phyloP scores from a whole-genome alignment of 2,329 filamentous ascomycete genomes.

The Penicillium sp. region DNA sequence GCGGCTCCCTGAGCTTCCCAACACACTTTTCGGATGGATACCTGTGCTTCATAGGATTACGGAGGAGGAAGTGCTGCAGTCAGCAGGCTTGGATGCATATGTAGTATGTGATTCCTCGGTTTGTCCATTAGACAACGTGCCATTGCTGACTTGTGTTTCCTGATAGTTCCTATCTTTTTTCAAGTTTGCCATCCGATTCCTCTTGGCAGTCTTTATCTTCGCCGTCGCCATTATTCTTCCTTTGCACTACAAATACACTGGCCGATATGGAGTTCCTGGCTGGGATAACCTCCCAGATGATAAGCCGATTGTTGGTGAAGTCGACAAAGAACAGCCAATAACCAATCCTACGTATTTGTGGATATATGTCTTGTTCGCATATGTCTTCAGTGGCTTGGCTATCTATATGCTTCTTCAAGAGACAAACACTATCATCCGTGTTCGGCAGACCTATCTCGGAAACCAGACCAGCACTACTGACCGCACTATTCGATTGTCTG shows the following conservation, averaged over 20 bases:
- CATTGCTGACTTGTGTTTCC: slow-evolving; percentile 2
- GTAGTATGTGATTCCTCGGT: slow-evolving; percentile 56
- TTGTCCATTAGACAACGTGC: background rate
- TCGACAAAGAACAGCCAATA: slow-evolving; percentile 33
- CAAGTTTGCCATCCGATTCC: slow-evolving; percentile 86
- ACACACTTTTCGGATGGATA: slow-evolving; percentile 91
- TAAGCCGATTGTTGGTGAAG: slow-evolving; percentile 21
- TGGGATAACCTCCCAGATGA: slow-evolving; percentile 30
- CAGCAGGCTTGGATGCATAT: slow-evolving; percentile 90
- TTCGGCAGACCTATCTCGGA: slow-evolving; percentile 86
- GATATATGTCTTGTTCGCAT: slow-evolving; percentile 93
- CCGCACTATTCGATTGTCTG: slow-evolving; percentile 84
- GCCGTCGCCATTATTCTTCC: slow-evolving; percentile 76
- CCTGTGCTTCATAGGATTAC: slow-evolving; percentile 76
- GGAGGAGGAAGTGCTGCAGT: slow-evolving; percentile 83
- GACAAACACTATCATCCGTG: slow-evolving; percentile 77
- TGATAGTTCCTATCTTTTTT: slow-evolving; percentile 82
- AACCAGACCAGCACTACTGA: slow-evolving; percentile 95
- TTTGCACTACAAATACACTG: slow-evolving; percentile 68
- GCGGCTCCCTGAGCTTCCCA: slow-evolving; percentile 71
- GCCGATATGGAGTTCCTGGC: slow-evolving; percentile 40
- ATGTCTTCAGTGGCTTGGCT: slow-evolving; percentile 79
- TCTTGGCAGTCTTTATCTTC: slow-evolving; percentile 75
- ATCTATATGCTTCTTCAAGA: slow-evolving; percentile 79
- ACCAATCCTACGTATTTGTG: slow-evolving; percentile 63